phyloP scores from a whole-genome alignment of 257 asterid genomes.

The Petunia axillaris region DNA sequence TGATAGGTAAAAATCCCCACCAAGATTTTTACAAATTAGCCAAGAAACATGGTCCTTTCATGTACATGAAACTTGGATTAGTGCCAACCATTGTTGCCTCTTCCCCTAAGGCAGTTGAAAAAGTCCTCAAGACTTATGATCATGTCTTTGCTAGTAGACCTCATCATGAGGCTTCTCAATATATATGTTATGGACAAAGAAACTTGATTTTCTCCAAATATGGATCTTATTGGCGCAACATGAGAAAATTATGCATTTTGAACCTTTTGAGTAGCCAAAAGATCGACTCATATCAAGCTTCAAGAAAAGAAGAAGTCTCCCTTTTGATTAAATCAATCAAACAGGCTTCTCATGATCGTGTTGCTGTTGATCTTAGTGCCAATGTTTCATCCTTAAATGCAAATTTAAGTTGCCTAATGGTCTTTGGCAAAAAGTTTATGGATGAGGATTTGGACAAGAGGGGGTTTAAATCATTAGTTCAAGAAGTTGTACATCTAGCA shows the following conservation, averaged over 20 bases:
- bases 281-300: not conserved
- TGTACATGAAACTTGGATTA: not conserved
- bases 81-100: conserved; percentile 14
- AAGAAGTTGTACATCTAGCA: too few species aligned
- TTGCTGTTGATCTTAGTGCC: not conserved
- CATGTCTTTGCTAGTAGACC: too few species aligned
- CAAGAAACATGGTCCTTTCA: conserved; percentile 13
- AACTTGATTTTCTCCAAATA: not conserved
- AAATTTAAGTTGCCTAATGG: not conserved
- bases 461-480: too few species aligned
- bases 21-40: not conserved
- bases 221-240: conserved; percentile 16
- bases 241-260: not conserved
- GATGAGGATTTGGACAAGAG: too few species aligned
- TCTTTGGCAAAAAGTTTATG: too few species aligned
- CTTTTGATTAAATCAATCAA: not conserved
- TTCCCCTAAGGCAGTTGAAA: not conserved
- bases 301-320: not conserved
- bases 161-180: too few species aligned
- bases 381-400: not conserved
- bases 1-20: conserved; percentile 6
- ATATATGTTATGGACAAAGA: too few species aligned
- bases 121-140: too few species aligned
- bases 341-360: not conserved
- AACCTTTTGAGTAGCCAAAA: not conserved